Conservation (phyloP, 1,139 yeast species). For the Arxiozyma slooffiae region DNA sequence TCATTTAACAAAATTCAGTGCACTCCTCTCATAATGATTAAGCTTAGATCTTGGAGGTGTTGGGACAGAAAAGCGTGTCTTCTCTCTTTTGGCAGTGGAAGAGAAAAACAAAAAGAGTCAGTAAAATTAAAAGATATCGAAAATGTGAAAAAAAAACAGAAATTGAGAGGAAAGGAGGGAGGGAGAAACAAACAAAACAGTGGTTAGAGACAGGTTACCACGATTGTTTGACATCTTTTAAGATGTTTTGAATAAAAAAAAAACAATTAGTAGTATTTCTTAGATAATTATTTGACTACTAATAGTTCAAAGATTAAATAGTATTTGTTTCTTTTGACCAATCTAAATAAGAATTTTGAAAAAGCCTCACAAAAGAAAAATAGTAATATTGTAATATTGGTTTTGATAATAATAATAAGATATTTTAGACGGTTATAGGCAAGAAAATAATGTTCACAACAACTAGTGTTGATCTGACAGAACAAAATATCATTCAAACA, state of each 20-base stretch:
- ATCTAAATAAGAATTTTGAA: too few species aligned
- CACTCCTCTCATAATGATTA: not conserved
- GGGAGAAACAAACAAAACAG: not conserved
- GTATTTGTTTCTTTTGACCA: not conserved
- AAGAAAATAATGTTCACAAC: slow-evolving; percentile 5
- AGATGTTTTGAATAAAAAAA: not conserved
- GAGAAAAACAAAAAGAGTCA: too few species aligned
- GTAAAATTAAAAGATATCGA: not conserved
- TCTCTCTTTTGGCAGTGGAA: too few species aligned
- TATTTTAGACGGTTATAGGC: not conserved
- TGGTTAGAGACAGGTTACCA: too few species aligned
- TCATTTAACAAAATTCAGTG: not conserved
- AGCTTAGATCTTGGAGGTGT: too few species aligned
- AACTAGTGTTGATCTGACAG: slow-evolving; percentile 17
- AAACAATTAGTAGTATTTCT: too few species aligned
- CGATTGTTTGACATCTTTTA: too few species aligned
- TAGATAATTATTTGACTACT: not conserved
- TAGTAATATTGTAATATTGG: not conserved
- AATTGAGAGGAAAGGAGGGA: not conserved
- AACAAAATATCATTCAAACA: slow-evolving; percentile 24
- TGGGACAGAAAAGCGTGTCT: too few species aligned
- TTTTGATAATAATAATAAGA: not conserved
- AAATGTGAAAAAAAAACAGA: not conserved
- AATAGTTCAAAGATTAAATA: not conserved
- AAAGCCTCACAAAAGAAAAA: not conserved